Percentiles rank a stretch among this genome's conserved stretches.
These are phyloP conservation scores for Luffa aegyptiaca DNA, from an alignment of 306 rosid genomes.

Conservation along the genomic window DNA sequence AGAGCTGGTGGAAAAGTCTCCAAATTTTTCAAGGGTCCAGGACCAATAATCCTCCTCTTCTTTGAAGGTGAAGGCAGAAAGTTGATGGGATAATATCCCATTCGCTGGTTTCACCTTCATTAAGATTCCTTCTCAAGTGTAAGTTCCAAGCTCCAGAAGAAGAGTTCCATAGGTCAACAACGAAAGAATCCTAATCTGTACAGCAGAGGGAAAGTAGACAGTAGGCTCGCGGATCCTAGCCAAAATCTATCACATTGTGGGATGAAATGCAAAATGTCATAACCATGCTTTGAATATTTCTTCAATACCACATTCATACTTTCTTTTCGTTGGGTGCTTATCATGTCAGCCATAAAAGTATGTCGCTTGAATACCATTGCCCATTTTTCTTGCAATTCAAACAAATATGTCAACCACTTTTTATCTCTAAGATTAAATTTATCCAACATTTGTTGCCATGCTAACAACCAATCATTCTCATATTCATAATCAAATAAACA, in stretches of 20 bases:
- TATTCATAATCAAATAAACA: conserved; percentile 4
- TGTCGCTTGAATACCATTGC: not conserved
- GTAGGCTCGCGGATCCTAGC: too few species aligned
- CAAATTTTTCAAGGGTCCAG: too few species aligned
- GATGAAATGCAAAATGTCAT: not conserved
- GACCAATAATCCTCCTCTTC: too few species aligned
- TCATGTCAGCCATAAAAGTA: not conserved
- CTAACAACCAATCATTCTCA: not conserved
- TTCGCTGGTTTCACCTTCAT: too few species aligned
- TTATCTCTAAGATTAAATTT: not conserved
- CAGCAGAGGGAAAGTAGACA: too few species aligned
- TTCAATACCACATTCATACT: not conserved
- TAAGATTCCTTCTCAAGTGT: too few species aligned
- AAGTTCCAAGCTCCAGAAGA: too few species aligned
- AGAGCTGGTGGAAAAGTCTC: too few species aligned
- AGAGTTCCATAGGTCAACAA: too few species aligned
- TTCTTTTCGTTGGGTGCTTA: not conserved
- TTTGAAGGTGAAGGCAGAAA: too few species aligned
- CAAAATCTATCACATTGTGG: not conserved
- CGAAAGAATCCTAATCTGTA: too few species aligned
- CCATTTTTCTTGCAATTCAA: not conserved
- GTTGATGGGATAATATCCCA: too few species aligned
- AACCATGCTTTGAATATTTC: not conserved
- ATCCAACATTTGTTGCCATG: conserved; percentile 12
- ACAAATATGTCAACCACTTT: conserved; percentile 1